Evolutionary conservation across 257 asterid genomes (phyloP).

Genomic region (Salvia rosmarinus): DNA sequence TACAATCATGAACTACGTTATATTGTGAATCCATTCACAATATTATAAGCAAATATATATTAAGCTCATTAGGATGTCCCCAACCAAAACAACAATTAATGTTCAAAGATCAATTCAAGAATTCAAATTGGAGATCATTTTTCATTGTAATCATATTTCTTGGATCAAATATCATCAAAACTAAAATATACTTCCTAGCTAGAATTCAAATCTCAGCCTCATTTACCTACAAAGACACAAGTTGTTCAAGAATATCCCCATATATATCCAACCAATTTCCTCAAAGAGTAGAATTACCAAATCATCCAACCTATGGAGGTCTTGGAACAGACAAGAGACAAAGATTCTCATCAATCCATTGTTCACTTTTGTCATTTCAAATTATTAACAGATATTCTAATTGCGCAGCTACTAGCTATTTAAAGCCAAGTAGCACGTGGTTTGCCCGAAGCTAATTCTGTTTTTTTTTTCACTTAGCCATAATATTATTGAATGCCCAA

Average conservation of each 20-base stretch:
- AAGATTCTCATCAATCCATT: conserved; percentile 40
- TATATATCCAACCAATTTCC: background rate
- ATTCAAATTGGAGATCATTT: background rate
- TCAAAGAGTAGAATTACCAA: conserved; percentile 23
- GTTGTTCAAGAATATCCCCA: background rate
- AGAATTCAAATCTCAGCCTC: background rate
- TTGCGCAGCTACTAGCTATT: conserved; percentile 33
- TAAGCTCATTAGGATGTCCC: background rate
- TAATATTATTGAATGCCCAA: conserved; percentile 41
- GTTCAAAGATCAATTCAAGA: background rate
- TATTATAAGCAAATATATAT: too few relatives aligned
- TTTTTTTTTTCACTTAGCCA: conserved; percentile 21
- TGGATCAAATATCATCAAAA: too few relatives aligned
- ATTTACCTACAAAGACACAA: background rate
- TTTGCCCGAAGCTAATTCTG: conserved; percentile 29
- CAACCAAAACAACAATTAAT: background rate
- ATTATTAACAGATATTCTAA: conserved; percentile 34
- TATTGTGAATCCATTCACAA: too few relatives aligned
- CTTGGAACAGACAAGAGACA: conserved; percentile 30
- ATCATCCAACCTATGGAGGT: conserved; percentile 16
- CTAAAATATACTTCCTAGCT: too few relatives aligned
- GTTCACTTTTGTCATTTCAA: conserved; percentile 38
- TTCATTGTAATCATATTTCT: too few relatives aligned
- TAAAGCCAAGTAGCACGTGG: conserved; percentile 53
- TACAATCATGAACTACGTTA: too few relatives aligned